A percentile compares a stretch with the other conserved stretches of the same genome.
phyloP scores from a whole-genome alignment of 495 filamentous ascomycete species.

The Daldinia decipiens region DNA sequence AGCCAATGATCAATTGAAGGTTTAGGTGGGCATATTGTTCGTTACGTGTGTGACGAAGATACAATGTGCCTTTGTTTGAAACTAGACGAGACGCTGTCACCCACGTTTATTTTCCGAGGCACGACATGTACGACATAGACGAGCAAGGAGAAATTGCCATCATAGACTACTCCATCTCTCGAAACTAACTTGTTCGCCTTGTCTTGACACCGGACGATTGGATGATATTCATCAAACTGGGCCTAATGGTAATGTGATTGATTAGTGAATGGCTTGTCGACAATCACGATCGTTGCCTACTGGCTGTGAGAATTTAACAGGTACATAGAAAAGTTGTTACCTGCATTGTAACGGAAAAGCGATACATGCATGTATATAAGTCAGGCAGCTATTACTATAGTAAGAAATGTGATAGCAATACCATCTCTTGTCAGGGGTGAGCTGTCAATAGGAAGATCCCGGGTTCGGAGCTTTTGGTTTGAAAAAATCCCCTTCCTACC shows the following conservation, averaged over 20 bases:
- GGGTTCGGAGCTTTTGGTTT: slow-evolving; percentile 35
- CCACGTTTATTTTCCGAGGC: slow-evolving; percentile 39
- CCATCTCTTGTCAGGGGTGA: slow-evolving; percentile 26
- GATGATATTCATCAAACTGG: slow-evolving; percentile 3
- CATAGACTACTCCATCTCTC: slow-evolving; percentile 14
- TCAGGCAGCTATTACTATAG: slow-evolving; percentile 11
- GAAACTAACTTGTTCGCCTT: slow-evolving; percentile 21
- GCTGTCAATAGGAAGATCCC: slow-evolving; percentile 26
- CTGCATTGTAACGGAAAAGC: slow-evolving; percentile 20
- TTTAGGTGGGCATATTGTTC: slow-evolving; percentile 4
- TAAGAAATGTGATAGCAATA: slow-evolving; percentile 20
- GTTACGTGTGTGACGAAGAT: slow-evolving; percentile 17
- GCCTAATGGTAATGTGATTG: slow-evolving; percentile 4
- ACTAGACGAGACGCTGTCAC: slow-evolving; percentile 26
- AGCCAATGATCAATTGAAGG: slow-evolving; percentile 14
- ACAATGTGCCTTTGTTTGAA: slow-evolving; percentile 23
- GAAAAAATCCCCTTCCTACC: slow-evolving; percentile 36
- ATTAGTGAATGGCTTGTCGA: slow-evolving; percentile 1
- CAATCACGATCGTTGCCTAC: slow-evolving; percentile 9
- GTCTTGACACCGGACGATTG: slow-evolving; percentile 21
- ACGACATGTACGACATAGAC: slow-evolving; percentile 17
- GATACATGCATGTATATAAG: slow-evolving; percentile 8
- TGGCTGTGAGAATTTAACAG: slow-evolving; percentile 23
- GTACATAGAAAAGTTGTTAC: slow-evolving; percentile 25
- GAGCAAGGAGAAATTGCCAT: slow-evolving; percentile 4